phyloP scores from a whole-genome alignment of 495 filamentous ascomycete species.

The Terfezia boudieri region DNA sequence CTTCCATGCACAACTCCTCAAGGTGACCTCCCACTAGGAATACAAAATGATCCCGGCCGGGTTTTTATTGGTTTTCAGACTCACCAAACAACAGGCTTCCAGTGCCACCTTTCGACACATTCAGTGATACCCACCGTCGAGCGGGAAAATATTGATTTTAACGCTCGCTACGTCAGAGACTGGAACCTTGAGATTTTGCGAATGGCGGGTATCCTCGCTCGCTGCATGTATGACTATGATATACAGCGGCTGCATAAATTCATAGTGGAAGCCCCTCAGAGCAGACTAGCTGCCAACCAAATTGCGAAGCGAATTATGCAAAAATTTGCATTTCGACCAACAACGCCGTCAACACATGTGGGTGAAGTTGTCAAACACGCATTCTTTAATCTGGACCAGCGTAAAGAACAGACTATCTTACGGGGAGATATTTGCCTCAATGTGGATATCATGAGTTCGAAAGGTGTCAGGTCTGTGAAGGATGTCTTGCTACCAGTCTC shows the following conservation, averaged over 20 bases:
- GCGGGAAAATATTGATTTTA: conserved; percentile 86
- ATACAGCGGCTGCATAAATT: conserved; percentile 44
- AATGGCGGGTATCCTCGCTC: conserved; percentile 68
- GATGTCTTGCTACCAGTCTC: too few species aligned
- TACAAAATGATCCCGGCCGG: conserved; percentile 35
- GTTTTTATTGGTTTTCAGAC: conserved; percentile 98
- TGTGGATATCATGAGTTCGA: too few species aligned
- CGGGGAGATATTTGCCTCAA: too few species aligned
- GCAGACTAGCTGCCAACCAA: conserved; percentile 31
- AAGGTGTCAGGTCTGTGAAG: too few species aligned
- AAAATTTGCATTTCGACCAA: conserved; percentile 68
- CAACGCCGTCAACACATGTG: conserved; percentile 62
- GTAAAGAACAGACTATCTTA: too few species aligned
- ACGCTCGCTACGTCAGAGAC: conserved; percentile 72
- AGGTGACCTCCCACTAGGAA: neutral
- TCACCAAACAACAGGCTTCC: conserved; percentile 81
- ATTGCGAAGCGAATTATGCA: conserved; percentile 51
- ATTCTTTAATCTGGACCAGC: conserved; percentile 41
- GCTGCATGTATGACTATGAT: conserved; percentile 66
- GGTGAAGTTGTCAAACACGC: conserved; percentile 71
- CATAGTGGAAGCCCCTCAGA: conserved; percentile 28
- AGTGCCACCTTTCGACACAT: conserved; percentile 87
- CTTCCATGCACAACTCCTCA: conserved; percentile 32
- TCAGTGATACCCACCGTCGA: conserved; percentile 96
- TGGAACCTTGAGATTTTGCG: conserved; percentile 96